A percentile compares a stretch with the other conserved stretches of the same genome.
Conservation (phyloP, 2,329 filamentous ascomycete species). For the Xylariomycetidae sp. region DNA sequence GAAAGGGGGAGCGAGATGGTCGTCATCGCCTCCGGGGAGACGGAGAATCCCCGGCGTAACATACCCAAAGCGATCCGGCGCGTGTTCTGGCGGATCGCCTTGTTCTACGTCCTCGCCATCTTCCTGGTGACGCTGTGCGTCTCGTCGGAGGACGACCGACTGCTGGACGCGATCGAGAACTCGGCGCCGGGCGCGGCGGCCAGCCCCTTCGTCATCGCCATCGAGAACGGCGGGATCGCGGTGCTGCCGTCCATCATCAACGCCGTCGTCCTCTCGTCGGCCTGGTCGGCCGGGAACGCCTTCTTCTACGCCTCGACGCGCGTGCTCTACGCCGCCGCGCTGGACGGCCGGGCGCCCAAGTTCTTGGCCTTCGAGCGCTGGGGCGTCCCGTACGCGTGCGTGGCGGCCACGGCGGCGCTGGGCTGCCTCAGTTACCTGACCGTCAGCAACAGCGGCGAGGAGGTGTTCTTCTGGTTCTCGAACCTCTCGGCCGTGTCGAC, state of each 20-base stretch:
- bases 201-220: slow-evolving; percentile 62
- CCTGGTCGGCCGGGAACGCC: slow-evolving; percentile 29
- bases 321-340: slow-evolving; percentile 34
- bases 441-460: slow-evolving; percentile 44
- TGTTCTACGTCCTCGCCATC: slow-evolving; percentile 63
- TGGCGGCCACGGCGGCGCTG: slow-evolving; percentile 56
- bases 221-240: slow-evolving; percentile 54
- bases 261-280: slow-evolving; percentile 51
- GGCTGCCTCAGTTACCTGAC: slow-evolving; percentile 62
- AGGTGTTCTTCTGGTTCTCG: slow-evolving; percentile 37
- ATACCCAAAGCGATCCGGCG: slow-evolving; percentile 64
- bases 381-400: slow-evolving; percentile 56
- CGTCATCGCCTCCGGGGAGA: slow-evolving; percentile 49
- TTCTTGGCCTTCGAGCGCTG: slow-evolving; percentile 47
- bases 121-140: slow-evolving; percentile 37
- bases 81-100: slow-evolving; percentile 63
- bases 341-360: slow-evolving; percentile 50
- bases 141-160: slow-evolving; percentile 25
- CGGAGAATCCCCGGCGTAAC: slow-evolving; percentile 54
- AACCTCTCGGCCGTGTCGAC: slow-evolving; percentile 63
- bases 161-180: slow-evolving; percentile 25
- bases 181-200: slow-evolving; percentile 26
- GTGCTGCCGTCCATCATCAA: slow-evolving; percentile 64
- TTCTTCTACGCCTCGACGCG: slow-evolving; percentile 30
- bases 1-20: slow-evolving; percentile 40